Conservation (phyloP, 495 filamentous ascomycete genomes). For the Penicillium simplicissimum region DNA sequence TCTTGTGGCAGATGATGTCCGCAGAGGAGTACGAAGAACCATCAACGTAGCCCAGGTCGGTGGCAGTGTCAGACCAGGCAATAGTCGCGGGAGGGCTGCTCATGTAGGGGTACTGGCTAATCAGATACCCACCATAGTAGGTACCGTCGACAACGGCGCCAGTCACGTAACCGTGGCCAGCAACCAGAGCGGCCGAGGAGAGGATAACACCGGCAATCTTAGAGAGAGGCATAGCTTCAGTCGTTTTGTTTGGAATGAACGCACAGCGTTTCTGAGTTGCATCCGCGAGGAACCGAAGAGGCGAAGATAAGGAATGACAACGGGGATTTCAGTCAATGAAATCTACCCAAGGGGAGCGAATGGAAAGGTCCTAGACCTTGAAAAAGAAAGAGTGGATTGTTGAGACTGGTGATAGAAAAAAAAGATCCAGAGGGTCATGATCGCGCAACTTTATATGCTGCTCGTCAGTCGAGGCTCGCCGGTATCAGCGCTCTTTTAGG, state of each 20-base stretch:
- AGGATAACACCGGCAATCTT: slow-evolving; percentile 49
- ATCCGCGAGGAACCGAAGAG: slow-evolving; percentile 23
- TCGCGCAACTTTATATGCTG: slow-evolving; percentile 25
- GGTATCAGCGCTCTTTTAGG: slow-evolving; percentile 21
- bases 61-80: slow-evolving; percentile 55
- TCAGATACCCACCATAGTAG: slow-evolving; percentile 46
- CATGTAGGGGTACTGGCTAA: slow-evolving; percentile 37
- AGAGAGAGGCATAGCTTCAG: slow-evolving; percentile 39
- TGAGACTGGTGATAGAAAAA: slow-evolving; percentile 33
- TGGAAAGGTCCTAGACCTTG: slow-evolving; percentile 36
- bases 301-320: slow-evolving; percentile 32
- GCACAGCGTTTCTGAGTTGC: slow-evolving; percentile 37
- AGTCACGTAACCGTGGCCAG: slow-evolving; percentile 62
- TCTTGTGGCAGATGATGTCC: slow-evolving; percentile 72
- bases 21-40: slow-evolving; percentile 47
- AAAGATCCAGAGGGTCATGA: slow-evolving; percentile 10
- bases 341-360: slow-evolving; percentile 38
- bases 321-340: slow-evolving; percentile 48
- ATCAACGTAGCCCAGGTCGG: slow-evolving; percentile 62
- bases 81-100: slow-evolving; percentile 49
- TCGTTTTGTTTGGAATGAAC: slow-evolving; percentile 25
- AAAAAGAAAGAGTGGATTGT: slow-evolving; percentile 38
- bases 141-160: slow-evolving; percentile 60
- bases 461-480: neutral
- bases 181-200: slow-evolving; percentile 52